Evolutionary conservation across 345 rosid genomes (phyloP).

Genomic region (Euphorbia peplus): DNA sequence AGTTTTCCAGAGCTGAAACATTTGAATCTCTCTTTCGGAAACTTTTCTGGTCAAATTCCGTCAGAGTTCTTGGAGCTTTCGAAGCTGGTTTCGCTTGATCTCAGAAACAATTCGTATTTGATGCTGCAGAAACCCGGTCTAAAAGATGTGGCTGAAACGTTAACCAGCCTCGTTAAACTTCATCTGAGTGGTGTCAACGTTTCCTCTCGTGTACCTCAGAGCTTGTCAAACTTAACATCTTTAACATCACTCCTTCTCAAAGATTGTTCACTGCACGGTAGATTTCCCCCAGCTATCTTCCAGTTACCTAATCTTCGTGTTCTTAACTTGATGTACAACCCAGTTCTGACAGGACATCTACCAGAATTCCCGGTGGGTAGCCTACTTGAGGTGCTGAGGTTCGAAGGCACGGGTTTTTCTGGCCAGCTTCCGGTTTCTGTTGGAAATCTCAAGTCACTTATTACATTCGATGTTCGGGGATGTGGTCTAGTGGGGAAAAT

Average conservation of each 20-base stretch:
- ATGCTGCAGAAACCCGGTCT: background rate
- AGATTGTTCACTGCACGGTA: background rate
- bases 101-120: background rate
- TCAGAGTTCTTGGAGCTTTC: background rate
- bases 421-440: constrained; percentile 21
- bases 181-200: background rate
- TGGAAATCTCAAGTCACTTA: constrained; percentile 7
- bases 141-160: too few species aligned
- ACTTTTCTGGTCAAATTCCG: constrained; percentile 15
- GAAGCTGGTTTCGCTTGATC: background rate
- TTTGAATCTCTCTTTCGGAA: constrained; percentile 12
- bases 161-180: background rate
- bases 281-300: background rate
- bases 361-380: constrained; percentile 8
- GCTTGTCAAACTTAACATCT: background rate
- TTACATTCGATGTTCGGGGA: background rate
- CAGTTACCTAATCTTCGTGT: too few species aligned
- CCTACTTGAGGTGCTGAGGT: background rate
- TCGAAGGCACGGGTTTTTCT: constrained; percentile 1
- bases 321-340: background rate
- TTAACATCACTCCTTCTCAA: background rate
- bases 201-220: background rate
- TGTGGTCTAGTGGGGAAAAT: constrained; percentile 10
- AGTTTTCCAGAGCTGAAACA: constrained; percentile 2
- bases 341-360: background rate